Evolutionary conservation across 2,329 filamentous ascomycete species (phyloP), one percentile per base, ranked within the genome.

Genomic region (Cladosporium cucumerinum): DNA sequence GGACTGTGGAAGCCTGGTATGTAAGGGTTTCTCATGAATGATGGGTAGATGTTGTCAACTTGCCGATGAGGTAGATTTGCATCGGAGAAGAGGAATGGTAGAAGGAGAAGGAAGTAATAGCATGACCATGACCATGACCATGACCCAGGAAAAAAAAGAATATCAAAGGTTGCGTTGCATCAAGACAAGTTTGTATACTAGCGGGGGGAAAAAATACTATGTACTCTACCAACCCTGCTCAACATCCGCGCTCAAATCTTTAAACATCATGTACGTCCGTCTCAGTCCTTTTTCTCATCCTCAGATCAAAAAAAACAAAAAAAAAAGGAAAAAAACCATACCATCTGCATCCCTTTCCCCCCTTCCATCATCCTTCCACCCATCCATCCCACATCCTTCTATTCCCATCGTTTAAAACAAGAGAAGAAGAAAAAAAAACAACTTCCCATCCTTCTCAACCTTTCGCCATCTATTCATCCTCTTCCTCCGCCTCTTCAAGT

Each of bases 401-500:
- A n/a, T 23, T 5, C 14, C 18, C 55, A 58, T 14, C 21, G 26
- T n/a, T n/a, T n/a, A 3, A 18, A 39, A 34, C 28, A 30, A 28
- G 3, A 28, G 7, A 3, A 28, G 26, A 3, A 28, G 7, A 3
- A 28, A 3, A 28, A 28, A 28, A 3, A 28, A 28, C n/a, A n/a
- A n/a, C n/a, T n/a, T n/a, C n/a, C n/a, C n/a, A n/a, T n/a, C n/a
- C n/a, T n/a, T n/a, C n/a, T n/a, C n/a, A 28, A 28, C 7, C 26
- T 28, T 28, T 32, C n/a, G 12, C 36, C 26, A 23, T 34, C n/a
- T 48, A 51, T 18, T 76, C 76, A 23, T 86, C 84, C 51, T 87
- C 85, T 25, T 85, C 84, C 26, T 82, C 78, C 16, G 73, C 79
- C 72, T 88, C 85, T 71, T 86, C 86, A 51, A 87, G 78, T 16